Conservation (phyloP, 1,284 basidiomycete species). For the Gymnopus androsaceus region DNA sequence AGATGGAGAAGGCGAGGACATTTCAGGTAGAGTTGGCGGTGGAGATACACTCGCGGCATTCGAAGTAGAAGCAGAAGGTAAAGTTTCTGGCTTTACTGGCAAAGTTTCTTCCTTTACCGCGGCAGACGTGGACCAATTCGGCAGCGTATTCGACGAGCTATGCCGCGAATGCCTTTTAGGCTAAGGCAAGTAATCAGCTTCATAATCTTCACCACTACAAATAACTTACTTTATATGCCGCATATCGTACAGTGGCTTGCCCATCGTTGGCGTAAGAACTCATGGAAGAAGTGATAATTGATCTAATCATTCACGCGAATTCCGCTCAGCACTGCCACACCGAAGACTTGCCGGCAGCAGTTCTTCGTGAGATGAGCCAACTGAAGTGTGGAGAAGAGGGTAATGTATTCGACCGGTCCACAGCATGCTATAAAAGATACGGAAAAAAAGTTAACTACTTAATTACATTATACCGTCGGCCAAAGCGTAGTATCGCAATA, state of each 20-base stretch:
- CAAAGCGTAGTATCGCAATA: too few relatives aligned
- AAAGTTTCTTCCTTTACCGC: neutral
- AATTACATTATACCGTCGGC: too few relatives aligned
- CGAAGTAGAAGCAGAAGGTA: neutral
- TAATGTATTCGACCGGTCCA: too few relatives aligned
- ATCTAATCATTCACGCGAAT: too few relatives aligned
- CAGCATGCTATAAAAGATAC: too few relatives aligned
- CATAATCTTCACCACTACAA: neutral
- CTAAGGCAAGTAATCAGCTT: neutral
- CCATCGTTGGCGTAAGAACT: neutral
- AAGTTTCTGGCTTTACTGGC: slow-evolving; percentile 6
- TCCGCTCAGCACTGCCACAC: too few relatives aligned
- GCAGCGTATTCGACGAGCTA: neutral
- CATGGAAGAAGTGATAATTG: too few relatives aligned
- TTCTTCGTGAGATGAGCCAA: too few relatives aligned
- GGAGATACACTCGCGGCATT: neutral
- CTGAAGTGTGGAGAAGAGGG: too few relatives aligned
- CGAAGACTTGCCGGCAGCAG: too few relatives aligned
- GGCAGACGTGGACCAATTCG: neutral
- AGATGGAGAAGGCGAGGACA: slow-evolving; percentile 9
- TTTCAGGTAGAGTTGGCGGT: neutral
- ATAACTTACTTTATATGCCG: neutral
- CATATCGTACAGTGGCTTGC: neutral
- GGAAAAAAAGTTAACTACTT: too few relatives aligned
- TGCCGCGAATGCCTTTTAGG: slow-evolving; percentile 10